Evolutionary conservation across 805 yeast species (phyloP).

Genomic region (Candida khao-thaluensis): DNA sequence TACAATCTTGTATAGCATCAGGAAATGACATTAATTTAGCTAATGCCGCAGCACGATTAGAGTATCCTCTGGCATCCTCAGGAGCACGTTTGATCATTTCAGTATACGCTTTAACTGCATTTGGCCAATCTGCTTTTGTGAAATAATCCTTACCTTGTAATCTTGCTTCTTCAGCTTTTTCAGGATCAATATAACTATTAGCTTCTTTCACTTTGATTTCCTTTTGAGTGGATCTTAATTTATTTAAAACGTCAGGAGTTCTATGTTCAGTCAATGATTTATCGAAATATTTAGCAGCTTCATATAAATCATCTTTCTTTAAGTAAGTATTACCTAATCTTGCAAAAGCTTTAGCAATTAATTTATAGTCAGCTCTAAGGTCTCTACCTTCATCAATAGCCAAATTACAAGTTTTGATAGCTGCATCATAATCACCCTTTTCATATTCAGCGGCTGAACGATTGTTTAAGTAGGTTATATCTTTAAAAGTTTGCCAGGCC

Average conservation of each 20-base stretch:
- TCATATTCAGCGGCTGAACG: slow-evolving; percentile 98
- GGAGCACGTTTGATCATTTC: slow-evolving; percentile 99
- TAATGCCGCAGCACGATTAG: slow-evolving; percentile 96
- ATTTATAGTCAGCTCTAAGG: slow-evolving; percentile 84
- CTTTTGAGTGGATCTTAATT: slow-evolving; percentile 85
- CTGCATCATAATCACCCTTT: slow-evolving; percentile 85
- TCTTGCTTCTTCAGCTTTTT: slow-evolving; percentile 93
- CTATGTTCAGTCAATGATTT: slow-evolving; percentile 96
- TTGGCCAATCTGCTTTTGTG: slow-evolving; percentile 93
- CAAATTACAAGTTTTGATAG: slow-evolving; percentile 72
- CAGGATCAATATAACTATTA: slow-evolving; percentile 80
- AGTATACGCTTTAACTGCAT: slow-evolving; percentile 88
- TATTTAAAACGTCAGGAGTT: slow-evolving; percentile 87
- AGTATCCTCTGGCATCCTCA: slow-evolving; percentile 92
- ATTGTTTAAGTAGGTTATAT: slow-evolving; percentile 92
- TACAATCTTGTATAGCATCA: slow-evolving; percentile 91
- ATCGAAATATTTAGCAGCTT: slow-evolving; percentile 78
- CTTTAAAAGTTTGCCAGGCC: slow-evolving; percentile 81
- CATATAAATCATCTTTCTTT: slow-evolving; percentile 68
- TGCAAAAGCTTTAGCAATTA: slow-evolving; percentile 89
- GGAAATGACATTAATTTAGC: slow-evolving; percentile 96
- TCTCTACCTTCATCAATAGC: slow-evolving; percentile 93
- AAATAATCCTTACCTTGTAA: slow-evolving; percentile 86
- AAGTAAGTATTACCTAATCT: slow-evolving; percentile 82
- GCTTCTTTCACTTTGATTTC: slow-evolving; percentile 77